Conservation (phyloP, 495 filamentous ascomycete species). For the Lepraria neglecta region DNA sequence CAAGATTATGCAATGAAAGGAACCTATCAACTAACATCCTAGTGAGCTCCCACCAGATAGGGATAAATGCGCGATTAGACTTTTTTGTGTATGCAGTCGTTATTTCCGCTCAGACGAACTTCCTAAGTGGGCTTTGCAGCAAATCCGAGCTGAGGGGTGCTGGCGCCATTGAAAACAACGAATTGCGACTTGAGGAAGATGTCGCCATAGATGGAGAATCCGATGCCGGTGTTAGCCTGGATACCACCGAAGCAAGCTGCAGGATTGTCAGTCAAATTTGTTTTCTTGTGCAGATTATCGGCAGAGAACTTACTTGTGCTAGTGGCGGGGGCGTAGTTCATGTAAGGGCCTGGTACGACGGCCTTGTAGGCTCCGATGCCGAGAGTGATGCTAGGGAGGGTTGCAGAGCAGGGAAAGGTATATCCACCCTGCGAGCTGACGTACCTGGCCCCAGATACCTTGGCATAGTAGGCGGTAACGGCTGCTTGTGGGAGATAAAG, state of each 20-base stretch:
- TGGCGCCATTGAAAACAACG: constrained; percentile 62
- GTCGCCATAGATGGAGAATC: constrained; percentile 68
- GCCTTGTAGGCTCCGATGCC: constrained; percentile 45
- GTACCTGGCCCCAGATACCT: constrained; percentile 48
- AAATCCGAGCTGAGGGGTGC: constrained; percentile 52
- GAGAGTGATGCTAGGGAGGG: constrained; percentile 57
- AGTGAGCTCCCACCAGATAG: background rate
- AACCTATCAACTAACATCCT: background rate
- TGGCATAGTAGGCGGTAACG: constrained; percentile 57
- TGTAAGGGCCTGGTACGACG: constrained; percentile 40
- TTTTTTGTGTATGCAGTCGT: background rate
- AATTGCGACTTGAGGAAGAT: constrained; percentile 75
- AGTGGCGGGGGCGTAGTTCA: constrained; percentile 41
- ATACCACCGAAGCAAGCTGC: constrained; percentile 58
- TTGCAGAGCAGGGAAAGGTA: constrained; percentile 56
- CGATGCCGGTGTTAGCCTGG: constrained; percentile 55
- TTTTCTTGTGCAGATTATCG: background rate
- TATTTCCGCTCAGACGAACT: background rate
- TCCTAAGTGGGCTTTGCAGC: constrained; percentile 41
- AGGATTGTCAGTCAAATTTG: constrained; percentile 13
- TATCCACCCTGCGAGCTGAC: constrained; percentile 52
- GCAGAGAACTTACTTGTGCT: constrained; percentile 30
- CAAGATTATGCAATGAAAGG: background rate
- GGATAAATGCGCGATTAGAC: background rate
- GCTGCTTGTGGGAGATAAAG: constrained; percentile 52